Conservation (phyloP, 2,329 filamentous ascomycete genomes). For the Cytospora leucostoma region DNA sequence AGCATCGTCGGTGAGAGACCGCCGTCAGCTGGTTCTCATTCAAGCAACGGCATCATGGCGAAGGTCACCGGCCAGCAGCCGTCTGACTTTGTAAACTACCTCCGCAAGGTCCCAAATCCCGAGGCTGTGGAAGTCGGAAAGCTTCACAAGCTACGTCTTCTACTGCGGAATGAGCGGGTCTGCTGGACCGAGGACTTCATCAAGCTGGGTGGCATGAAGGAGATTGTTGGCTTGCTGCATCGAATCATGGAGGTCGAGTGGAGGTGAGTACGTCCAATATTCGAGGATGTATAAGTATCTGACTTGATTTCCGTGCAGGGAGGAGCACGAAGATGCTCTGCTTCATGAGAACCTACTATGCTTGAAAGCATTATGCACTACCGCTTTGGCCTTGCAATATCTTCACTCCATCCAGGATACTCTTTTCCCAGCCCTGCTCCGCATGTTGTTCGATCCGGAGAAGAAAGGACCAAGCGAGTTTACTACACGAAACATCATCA, state of each 20-base stretch:
- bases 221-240: slow-evolving; percentile 82
- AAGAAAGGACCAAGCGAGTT: slow-evolving; percentile 98
- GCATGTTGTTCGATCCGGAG: slow-evolving; percentile 95
- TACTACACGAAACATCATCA: slow-evolving; percentile 86
- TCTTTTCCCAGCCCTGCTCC: slow-evolving; percentile 82
- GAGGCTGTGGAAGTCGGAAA: slow-evolving; percentile 90
- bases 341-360: slow-evolving; percentile 91
- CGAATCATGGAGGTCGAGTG: slow-evolving; percentile 96
- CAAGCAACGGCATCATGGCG: slow-evolving; percentile 60
- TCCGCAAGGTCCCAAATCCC: slow-evolving; percentile 78
- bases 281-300: slow-evolving; percentile 27
- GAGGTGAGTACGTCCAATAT: slow-evolving; percentile 61
- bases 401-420: slow-evolving; percentile 76
- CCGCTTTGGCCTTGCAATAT: slow-evolving; percentile 79
- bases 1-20: slow-evolving; percentile 64
- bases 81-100: slow-evolving; percentile 81
- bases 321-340: slow-evolving; percentile 92
- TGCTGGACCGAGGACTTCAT: slow-evolving; percentile 95
- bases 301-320: slow-evolving; percentile 51
- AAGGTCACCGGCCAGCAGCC: slow-evolving; percentile 76
- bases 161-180: slow-evolving; percentile 92
- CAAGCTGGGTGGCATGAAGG: slow-evolving; percentile 84
- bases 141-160: slow-evolving; percentile 84
- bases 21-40: slow-evolving; percentile 51
- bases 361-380: slow-evolving; percentile 92